Conservation (phyloP, 2,329 filamentous ascomycete species). For the Ophiostoma sp. region DNA sequence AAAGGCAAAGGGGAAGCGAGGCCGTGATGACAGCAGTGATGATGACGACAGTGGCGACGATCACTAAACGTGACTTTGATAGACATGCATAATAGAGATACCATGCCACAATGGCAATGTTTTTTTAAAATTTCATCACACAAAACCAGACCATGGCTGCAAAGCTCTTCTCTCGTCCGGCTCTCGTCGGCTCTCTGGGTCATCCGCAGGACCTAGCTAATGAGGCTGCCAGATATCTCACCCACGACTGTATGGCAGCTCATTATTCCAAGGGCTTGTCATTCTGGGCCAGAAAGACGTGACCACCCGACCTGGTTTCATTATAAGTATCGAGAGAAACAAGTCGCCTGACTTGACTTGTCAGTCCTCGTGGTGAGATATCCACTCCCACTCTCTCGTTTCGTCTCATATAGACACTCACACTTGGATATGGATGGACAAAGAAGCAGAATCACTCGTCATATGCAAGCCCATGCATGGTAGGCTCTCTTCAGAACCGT, state of each 20-base stretch:
- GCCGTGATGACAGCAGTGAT: slow-evolving; percentile 18
- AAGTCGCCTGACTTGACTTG: too few species aligned
- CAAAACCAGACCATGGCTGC: not conserved
- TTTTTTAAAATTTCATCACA: slow-evolving; percentile 4
- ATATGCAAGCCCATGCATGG: not conserved
- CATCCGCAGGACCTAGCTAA: too few species aligned
- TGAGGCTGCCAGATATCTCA: too few species aligned
- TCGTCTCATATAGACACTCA: too few species aligned
- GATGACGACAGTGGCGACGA: slow-evolving; percentile 20
- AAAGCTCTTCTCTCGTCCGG: too few species aligned
- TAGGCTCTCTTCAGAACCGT: too few species aligned
- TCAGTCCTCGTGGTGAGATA: too few species aligned
- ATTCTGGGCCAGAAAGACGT: not conserved
- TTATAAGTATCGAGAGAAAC: not conserved
- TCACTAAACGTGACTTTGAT: not conserved
- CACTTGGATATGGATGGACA: not conserved
- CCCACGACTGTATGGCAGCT: too few species aligned
- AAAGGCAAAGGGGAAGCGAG: slow-evolving; percentile 26
- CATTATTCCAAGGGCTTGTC: too few species aligned
- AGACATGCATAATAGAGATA: slow-evolving; percentile 15
- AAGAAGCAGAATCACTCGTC: not conserved
- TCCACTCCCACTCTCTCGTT: too few species aligned
- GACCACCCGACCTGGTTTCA: not conserved
- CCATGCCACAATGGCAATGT: slow-evolving; percentile 13
- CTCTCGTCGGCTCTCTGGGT: too few species aligned